Evolutionary conservation across 352 stramenopile genomes (phyloP), one percentile per base, ranked within the genome.

Genomic region (Peronospora farinosa): DNA sequence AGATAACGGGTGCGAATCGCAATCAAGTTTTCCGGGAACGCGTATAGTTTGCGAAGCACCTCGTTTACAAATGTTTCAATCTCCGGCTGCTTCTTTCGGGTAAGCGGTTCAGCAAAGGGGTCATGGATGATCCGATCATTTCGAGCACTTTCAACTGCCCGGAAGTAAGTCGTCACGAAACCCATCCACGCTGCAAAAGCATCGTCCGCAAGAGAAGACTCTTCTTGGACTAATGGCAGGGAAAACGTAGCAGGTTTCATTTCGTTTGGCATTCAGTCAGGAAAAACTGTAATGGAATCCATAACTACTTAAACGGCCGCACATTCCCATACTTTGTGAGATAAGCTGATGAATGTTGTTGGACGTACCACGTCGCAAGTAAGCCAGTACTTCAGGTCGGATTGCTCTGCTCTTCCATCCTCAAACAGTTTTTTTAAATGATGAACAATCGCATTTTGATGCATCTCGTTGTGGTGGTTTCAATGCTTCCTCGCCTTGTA

Each of bases 1-100:
- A 86, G 47, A 46, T 67, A 78, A 10, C 72, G 68, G 19, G 74
- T 86, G 8, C 72, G 69, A 2, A 86, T 10, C 0, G 72, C 72
- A 8, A 82, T 53, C 10, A 62, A 41, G 10, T 76, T 49, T 39
- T 57, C 31, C 11, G 40, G 40, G 12, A 54, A 51, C 7, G 41
- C 15, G 7, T 41, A 33, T 3, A 56, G 1, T 15, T 57, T 15
- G 3, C n/a, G 52, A 5, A 32, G 44, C 0, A 51, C 28, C 3
- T 62, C 45, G 15, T 52, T 41, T 31, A 66, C 12, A 30, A 63
- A 63, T 19, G 57, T 56, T 35, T 72, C 35, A 40, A 68, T 68
- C 31, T 68, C 55, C 2, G 32, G 19, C n/a, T 57, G 31, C 5
- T 60, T 40, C n/a, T 62, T 54, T 3, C 51, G 43, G 15, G 50